Conservation (phyloP, 331 rosid species). For the Quercus phellos region DNA sequence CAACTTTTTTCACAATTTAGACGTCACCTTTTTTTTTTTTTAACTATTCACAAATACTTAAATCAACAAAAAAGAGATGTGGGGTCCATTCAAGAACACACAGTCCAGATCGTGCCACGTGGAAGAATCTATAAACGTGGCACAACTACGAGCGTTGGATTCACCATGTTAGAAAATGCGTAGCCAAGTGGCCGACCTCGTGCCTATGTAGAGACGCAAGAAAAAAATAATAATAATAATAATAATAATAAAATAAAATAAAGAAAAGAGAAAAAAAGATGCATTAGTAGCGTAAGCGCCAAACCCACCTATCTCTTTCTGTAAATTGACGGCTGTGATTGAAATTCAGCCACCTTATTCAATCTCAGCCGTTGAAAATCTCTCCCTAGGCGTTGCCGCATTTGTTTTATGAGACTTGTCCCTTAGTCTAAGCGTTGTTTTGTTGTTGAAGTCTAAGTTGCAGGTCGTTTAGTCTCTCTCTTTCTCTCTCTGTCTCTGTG, state of each 20-base stretch:
- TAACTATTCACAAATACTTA: not conserved
- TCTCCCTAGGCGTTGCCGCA: not conserved
- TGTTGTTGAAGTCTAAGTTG: constrained; percentile 46
- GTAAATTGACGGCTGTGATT: constrained; percentile 32
- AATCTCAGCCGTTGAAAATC: constrained; percentile 45
- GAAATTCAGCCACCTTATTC: constrained; percentile 30
- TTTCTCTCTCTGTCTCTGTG: constrained; percentile 12
- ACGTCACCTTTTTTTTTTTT: not conserved
- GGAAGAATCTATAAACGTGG: constrained; percentile 26
- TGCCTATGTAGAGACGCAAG: constrained; percentile 55
- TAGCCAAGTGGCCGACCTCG: constrained; percentile 67
- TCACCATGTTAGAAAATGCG: constrained; percentile 23
- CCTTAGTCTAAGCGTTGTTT: constrained; percentile 41
- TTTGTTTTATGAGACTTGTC: constrained; percentile 37
- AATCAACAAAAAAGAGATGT: not conserved
- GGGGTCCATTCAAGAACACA: constrained; percentile 11
- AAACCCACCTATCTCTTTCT: constrained; percentile 48
- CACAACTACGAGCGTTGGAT: not conserved
- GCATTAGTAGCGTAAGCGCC: constrained; percentile 84
- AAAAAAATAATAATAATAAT: not conserved
- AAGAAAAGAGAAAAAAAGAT: constrained; percentile 30
- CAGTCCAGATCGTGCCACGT: constrained; percentile 26
- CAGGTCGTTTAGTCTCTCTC: constrained; percentile 40
- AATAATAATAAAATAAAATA: no score
- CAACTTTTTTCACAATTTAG: not conserved